Percentiles rank a stretch among this genome's conserved stretches.
These are phyloP conservation scores for Verticillium dahliae DNA, from an alignment of 2,329 filamentous ascomycete species.

Conservation along the genomic window DNA sequence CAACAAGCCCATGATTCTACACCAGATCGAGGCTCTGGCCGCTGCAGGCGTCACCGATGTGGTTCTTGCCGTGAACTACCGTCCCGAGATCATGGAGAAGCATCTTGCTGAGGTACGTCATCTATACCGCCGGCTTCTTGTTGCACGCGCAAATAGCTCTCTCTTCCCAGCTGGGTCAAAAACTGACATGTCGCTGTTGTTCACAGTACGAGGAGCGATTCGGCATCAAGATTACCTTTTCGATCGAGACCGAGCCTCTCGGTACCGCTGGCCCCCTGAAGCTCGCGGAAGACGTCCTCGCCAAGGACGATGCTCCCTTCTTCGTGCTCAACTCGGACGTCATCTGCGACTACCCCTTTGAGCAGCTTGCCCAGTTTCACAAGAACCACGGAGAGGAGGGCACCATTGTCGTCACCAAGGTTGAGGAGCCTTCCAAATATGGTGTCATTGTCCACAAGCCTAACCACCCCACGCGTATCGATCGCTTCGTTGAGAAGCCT, in stretches of 20 bases:
- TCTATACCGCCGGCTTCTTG: no score
- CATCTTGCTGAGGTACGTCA: conserved; percentile 71
- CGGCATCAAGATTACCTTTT: conserved; percentile 94
- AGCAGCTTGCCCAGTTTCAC: conserved; percentile 86
- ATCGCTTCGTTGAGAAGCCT: conserved; percentile 98
- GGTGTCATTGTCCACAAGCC: conserved; percentile 98
- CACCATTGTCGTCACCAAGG: conserved; percentile 97
- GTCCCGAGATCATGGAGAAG: conserved; percentile 95
- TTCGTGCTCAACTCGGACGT: conserved; percentile 98
- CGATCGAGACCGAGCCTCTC: conserved; percentile 89
- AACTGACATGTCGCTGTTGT: conserved; percentile 4
- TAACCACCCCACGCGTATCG: conserved; percentile 82
- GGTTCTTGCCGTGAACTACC: conserved; percentile 97
- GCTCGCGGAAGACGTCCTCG: conserved; percentile 85
- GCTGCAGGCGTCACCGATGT: conserved; percentile 94
- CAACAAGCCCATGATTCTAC: conserved; percentile 98
- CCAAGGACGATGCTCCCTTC: conserved; percentile 90
- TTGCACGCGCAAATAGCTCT: no score
- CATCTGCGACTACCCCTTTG: conserved; percentile 96
- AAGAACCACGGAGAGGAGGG: conserved; percentile 89
- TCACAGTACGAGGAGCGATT: conserved; percentile 80
- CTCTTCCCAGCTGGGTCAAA: not conserved
- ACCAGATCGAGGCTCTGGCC: conserved; percentile 93
- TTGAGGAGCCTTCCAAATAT: conserved; percentile 98
- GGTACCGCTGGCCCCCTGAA: conserved; percentile 94